Percentiles rank a stretch among this genome's conserved stretches.
Evolutionary conservation across 2,329 filamentous ascomycete genomes (phyloP).

Genomic region (Trichophyton rubrum): DNA sequence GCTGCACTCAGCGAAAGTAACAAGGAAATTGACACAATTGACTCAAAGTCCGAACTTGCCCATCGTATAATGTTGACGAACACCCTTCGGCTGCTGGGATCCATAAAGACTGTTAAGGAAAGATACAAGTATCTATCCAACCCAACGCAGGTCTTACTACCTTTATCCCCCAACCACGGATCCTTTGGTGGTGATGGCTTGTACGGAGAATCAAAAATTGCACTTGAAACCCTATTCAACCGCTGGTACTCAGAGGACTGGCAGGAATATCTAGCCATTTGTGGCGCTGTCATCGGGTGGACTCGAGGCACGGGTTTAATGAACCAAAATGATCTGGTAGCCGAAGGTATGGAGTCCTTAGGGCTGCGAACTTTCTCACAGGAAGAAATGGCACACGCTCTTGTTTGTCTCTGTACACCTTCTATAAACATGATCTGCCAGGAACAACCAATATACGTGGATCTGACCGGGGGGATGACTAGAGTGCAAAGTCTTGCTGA

Average conservation of each 20-base stretch:
- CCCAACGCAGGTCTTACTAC: conserved; percentile 31
- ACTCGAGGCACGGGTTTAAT: conserved; percentile 36
- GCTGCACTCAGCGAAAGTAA: conserved; percentile 31
- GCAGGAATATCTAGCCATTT: conserved; percentile 29
- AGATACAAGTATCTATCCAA: conserved; percentile 19
- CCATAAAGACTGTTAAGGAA: conserved; percentile 23
- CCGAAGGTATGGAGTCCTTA: conserved; percentile 26
- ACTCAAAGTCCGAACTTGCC: conserved; percentile 26
- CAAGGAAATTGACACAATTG: conserved; percentile 24
- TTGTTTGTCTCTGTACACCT: conserved; percentile 7
- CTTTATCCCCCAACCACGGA: conserved; percentile 36
- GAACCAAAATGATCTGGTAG: conserved; percentile 31
- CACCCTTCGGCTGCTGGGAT: conserved; percentile 27
- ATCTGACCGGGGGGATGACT: not conserved
- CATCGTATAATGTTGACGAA: conserved; percentile 33
- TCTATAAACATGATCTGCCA: conserved; percentile 26
- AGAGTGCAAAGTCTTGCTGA: not conserved
- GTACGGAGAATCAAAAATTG: conserved; percentile 36
- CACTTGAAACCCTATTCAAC: conserved; percentile 26
- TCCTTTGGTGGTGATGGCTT: conserved; percentile 34
- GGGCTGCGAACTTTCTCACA: conserved; percentile 31
- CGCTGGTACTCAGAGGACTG: conserved; percentile 27
- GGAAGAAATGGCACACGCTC: conserved; percentile 28
- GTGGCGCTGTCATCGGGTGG: conserved; percentile 36
- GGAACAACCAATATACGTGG: conserved; percentile 18